Evolutionary conservation across 225 moss, liverwort and hornwort genomes (phyloP).

Genomic region (Sphagnum tenellum): DNA sequence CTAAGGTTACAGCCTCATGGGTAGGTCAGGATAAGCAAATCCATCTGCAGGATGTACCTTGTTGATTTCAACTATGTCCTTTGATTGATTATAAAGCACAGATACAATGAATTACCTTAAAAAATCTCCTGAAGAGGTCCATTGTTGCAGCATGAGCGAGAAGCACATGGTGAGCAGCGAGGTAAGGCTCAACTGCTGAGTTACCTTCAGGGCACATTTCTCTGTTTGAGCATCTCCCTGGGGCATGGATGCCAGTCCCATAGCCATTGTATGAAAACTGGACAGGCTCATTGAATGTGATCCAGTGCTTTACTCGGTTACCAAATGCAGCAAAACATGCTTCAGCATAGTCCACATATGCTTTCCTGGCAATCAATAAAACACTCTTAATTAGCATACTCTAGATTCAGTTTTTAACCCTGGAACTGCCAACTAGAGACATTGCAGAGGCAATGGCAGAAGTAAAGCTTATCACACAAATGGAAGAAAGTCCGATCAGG

Average conservation of each 20-base stretch:
- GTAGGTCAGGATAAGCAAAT: background rate
- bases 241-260: conserved; percentile 64
- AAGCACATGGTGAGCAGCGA: conserved; percentile 51
- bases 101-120: conserved; percentile 30
- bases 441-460: too few species aligned
- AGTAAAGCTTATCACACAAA: too few species aligned
- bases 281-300: conserved; percentile 82
- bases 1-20: background rate
- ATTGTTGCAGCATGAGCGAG: conserved; percentile 71
- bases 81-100: background rate
- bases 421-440: too few species aligned
- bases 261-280: conserved; percentile 40
- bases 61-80: too few species aligned
- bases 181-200: conserved; percentile 69
- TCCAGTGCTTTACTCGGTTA: conserved; percentile 83
- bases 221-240: conserved; percentile 69
- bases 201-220: conserved; percentile 39
- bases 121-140: conserved; percentile 63
- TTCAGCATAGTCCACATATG: conserved; percentile 63
- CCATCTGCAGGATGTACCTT: too few species aligned
- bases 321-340: conserved; percentile 74
- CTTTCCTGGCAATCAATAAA: conserved; percentile 25
- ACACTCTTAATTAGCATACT: too few species aligned
- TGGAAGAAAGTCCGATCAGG: too few species aligned
- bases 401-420: too few species aligned